Conservation (phyloP, 306 rosid genomes). For the Ormosia semicastrata region DNA sequence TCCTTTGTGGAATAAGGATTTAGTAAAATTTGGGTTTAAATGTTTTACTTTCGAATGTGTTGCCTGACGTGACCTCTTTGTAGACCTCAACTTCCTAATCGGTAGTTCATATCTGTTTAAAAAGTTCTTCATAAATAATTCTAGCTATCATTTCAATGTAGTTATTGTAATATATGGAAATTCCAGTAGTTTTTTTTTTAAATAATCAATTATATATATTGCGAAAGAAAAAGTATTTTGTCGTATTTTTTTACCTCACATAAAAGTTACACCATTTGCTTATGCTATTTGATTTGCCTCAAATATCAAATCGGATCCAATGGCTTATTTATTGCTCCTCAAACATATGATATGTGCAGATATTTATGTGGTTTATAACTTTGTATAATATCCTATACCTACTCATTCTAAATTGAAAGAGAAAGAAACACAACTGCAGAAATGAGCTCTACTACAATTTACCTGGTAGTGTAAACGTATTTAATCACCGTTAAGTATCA, state of each 20-base stretch:
- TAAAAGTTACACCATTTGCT: background rate
- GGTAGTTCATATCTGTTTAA: background rate
- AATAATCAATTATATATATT: background rate
- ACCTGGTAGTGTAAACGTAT: background rate
- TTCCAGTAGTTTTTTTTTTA: background rate
- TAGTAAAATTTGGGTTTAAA: background rate
- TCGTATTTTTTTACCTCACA: background rate
- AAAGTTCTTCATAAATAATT: background rate
- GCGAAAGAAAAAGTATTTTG: background rate
- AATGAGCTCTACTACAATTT: background rate
- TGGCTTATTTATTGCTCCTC: background rate
- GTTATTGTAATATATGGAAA: background rate
- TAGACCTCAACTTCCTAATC: background rate
- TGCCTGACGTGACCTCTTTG: slow-evolving; percentile 2
- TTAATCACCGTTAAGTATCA: background rate
- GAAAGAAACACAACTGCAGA: background rate
- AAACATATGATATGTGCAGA: background rate
- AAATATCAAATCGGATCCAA: background rate
- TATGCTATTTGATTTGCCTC: background rate
- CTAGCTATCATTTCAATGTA: background rate
- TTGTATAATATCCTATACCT: too few relatives aligned
- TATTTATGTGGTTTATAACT: too few relatives aligned
- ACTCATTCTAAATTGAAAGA: background rate
- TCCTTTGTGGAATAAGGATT: slow-evolving; percentile 45
- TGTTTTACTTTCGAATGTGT: background rate